These are phyloP conservation scores for Beauveria bassiana DNA, from an alignment of 2,329 filamentous ascomycete genomes.

Conservation along the genomic window DNA sequence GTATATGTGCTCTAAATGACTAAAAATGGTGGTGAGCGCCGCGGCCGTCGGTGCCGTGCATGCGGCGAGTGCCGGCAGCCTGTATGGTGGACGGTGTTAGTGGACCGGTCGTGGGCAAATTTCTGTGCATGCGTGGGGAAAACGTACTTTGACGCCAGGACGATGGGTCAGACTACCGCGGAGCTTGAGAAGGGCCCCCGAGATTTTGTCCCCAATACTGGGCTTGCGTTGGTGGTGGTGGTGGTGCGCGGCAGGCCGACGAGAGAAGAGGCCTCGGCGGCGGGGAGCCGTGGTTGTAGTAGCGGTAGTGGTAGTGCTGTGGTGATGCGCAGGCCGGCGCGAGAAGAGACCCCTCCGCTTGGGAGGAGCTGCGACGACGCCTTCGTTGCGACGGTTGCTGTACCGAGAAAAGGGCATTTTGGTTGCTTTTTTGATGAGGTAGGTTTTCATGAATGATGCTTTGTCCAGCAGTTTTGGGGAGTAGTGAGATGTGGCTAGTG, in stretches of 20 bases:
- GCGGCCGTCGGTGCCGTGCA: conserved; percentile 67
- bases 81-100: conserved; percentile 21
- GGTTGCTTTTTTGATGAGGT: conserved; percentile 11
- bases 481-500: neutral
- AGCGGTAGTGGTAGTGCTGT: conserved; percentile 30
- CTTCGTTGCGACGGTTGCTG: conserved; percentile 12
- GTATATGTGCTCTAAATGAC: neutral
- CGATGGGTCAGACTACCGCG: conserved; percentile 61
- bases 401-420: conserved; percentile 26
- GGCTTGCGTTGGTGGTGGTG: conserved; percentile 58
- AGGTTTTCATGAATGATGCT: neutral
- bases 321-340: conserved; percentile 23
- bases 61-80: conserved; percentile 66
- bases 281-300: conserved; percentile 37
- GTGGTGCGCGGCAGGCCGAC: conserved; percentile 28
- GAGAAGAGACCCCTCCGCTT: conserved; percentile 18
- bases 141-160: conserved; percentile 60
- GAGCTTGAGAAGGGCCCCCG: conserved; percentile 66
- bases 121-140: neutral
- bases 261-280: conserved; percentile 31
- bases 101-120: no score
- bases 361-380: conserved; percentile 9
- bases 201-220: conserved; percentile 68
- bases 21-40: conserved; percentile 34
- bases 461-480: neutral